Evolutionary conservation across 2,329 filamentous ascomycete species (phyloP).

Genomic region (Myriosclerotinia duriaeana): DNA sequence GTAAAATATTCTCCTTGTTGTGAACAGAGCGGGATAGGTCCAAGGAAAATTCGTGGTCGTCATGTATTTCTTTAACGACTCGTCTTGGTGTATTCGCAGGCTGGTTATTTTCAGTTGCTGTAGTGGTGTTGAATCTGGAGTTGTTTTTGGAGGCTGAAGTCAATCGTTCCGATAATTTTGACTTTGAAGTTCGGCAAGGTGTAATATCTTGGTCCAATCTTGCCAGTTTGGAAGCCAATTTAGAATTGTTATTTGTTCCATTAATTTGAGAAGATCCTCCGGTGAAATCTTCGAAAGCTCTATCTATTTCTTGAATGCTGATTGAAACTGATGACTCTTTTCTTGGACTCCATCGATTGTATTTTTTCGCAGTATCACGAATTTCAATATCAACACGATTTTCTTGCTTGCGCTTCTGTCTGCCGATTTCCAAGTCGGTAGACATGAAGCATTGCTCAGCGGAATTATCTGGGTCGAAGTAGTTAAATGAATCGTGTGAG

Average conservation of each 20-base stretch:
- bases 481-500: neutral
- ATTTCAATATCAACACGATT: conserved; percentile 34
- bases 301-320: conserved; percentile 45
- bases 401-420: conserved; percentile 17
- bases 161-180: conserved; percentile 10
- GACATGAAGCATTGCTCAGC: conserved; percentile 17
- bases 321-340: conserved; percentile 45
- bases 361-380: conserved; percentile 41
- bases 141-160: conserved; percentile 4
- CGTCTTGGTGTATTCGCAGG: conserved; percentile 18
- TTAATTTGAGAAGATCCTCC: conserved; percentile 39
- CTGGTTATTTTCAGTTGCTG: conserved; percentile 12
- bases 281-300: conserved; percentile 50
- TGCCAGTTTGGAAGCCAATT: conserved; percentile 30
- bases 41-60: conserved; percentile 13
- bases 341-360: conserved; percentile 36
- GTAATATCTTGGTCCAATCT: conserved; percentile 33
- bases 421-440: conserved; percentile 17
- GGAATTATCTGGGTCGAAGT: conserved; percentile 14
- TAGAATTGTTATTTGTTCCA: conserved; percentile 14
- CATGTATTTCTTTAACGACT: conserved; percentile 18
- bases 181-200: conserved; percentile 9
- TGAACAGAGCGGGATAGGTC: neutral
- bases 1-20: conserved; percentile 33
- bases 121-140: conserved; percentile 9